Conservation (phyloP, 345 rosid genomes). For the Linum usitatissimum region DNA sequence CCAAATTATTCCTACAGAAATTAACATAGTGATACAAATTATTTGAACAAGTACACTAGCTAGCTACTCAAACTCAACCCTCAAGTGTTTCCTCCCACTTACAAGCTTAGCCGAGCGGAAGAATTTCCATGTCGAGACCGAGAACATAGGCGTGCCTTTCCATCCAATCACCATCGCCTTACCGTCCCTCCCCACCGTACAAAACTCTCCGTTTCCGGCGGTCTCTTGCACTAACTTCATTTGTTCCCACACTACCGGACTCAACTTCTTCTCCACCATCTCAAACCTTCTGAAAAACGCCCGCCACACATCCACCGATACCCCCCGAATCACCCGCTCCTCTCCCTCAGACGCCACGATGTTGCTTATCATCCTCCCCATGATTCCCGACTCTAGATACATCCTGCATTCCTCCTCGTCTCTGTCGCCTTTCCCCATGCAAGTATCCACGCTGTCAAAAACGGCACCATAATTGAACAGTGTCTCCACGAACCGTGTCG, state of each 20-base stretch:
- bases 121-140: slow-evolving; percentile 1
- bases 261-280: neutral
- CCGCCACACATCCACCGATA: neutral
- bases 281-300: neutral
- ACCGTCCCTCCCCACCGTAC: neutral
- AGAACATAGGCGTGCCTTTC: neutral
- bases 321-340: neutral
- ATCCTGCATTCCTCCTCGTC: neutral
- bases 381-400: neutral
- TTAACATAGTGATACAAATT: no score
- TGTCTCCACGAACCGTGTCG: neutral
- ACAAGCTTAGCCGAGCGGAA: neutral
- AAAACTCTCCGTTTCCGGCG: neutral
- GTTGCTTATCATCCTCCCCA: neutral
- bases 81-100: neutral
- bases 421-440: neutral
- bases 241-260: neutral
- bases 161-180: neutral
- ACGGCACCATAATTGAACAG: neutral
- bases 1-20: no score
- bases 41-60: no score
- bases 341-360: neutral
- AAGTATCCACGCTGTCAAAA: neutral
- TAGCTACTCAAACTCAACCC: neutral
- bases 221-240: neutral